phyloP scores from a whole-genome alignment of 371 early-diverging fungal genomes.

The Gilbertella persicaria region DNA sequence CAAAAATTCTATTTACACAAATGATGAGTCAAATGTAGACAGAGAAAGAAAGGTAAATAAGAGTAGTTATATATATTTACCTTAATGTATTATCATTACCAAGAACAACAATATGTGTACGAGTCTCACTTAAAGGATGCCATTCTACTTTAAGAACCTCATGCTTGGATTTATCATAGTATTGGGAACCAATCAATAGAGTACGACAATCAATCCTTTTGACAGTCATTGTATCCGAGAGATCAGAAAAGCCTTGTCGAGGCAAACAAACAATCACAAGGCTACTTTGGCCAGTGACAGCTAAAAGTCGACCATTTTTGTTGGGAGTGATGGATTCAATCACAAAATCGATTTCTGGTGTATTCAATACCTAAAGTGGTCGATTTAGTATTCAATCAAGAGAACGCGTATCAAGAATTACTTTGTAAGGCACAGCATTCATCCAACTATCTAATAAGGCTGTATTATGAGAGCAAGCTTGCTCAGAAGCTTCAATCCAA shows the following conservation, averaged over 20 bases:
- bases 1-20: slow-evolving; percentile 48
- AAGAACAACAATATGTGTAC: slow-evolving; percentile 41
- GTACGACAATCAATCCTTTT: slow-evolving; percentile 31
- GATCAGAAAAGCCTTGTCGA: slow-evolving; percentile 20
- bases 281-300: slow-evolving; percentile 28
- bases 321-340: slow-evolving; percentile 34
- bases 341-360: slow-evolving; percentile 38
- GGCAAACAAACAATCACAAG: slow-evolving; percentile 41
- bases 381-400: background rate
- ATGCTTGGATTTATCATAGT: slow-evolving; percentile 11
- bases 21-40: background rate
- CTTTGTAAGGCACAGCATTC: slow-evolving; percentile 39
- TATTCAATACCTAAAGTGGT: slow-evolving; percentile 30
- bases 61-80: slow-evolving; percentile 17
- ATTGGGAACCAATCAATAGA: slow-evolving; percentile 23
- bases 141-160: slow-evolving; percentile 36
- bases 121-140: slow-evolving; percentile 51
- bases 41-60: background rate
- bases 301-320: slow-evolving; percentile 34
- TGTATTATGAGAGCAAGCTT: slow-evolving; percentile 9
- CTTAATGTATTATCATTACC: slow-evolving; percentile 35
- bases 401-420: slow-evolving; percentile 8
- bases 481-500: slow-evolving; percentile 33
- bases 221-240: slow-evolving; percentile 6
- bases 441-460: slow-evolving; percentile 26